Percentiles rank a stretch among this genome's conserved stretches.
Evolutionary conservation across 495 filamentous ascomycete species (phyloP).

Genomic region (Endocarpon pusillum): DNA sequence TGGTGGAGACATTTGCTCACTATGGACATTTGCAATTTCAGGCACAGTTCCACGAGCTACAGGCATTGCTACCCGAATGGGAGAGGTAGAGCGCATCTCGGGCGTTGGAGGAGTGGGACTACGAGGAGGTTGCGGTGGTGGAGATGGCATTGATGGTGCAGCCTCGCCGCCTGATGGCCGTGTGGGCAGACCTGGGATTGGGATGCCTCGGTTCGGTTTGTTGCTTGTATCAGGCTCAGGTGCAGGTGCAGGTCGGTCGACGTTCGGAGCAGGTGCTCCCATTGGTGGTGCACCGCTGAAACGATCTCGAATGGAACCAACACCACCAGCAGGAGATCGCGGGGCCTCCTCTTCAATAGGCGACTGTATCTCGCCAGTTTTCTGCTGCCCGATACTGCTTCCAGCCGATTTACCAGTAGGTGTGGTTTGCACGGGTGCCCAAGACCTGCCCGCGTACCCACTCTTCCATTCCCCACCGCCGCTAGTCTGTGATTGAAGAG

Average conservation of each 20-base stretch:
- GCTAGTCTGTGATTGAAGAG: conserved; percentile 47
- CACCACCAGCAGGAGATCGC: conserved; percentile 36
- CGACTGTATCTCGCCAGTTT: conserved; percentile 38
- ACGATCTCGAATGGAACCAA: conserved; percentile 56
- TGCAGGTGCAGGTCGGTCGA: conserved; percentile 31
- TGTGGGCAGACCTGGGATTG: conserved; percentile 57
- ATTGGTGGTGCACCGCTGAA: conserved; percentile 57
- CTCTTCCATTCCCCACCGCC: conserved; percentile 72
- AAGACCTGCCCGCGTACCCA: conserved; percentile 72
- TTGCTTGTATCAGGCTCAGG: conserved; percentile 45
- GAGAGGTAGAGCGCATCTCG: conserved; percentile 40
- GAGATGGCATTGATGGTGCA: conserved; percentile 29
- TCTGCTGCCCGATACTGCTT: conserved; percentile 39
- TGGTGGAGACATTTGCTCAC: conserved; percentile 31
- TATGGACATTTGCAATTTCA: conserved; percentile 31
- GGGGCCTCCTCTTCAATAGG: conserved; percentile 28
- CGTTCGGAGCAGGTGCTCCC: conserved; percentile 32
- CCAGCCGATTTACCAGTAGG: conserved; percentile 44
- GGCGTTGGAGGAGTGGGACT: conserved; percentile 42
- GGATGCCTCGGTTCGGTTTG: conserved; percentile 44
- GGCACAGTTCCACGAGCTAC: conserved; percentile 46
- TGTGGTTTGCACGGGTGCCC: conserved; percentile 65
- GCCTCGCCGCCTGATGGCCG: conserved; percentile 38
- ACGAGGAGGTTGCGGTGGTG: conserved; percentile 39
- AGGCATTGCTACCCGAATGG: conserved; percentile 76